Evolutionary conservation across 495 filamentous ascomycete species (phyloP).

Genomic region (Terfezia claveryi): DNA sequence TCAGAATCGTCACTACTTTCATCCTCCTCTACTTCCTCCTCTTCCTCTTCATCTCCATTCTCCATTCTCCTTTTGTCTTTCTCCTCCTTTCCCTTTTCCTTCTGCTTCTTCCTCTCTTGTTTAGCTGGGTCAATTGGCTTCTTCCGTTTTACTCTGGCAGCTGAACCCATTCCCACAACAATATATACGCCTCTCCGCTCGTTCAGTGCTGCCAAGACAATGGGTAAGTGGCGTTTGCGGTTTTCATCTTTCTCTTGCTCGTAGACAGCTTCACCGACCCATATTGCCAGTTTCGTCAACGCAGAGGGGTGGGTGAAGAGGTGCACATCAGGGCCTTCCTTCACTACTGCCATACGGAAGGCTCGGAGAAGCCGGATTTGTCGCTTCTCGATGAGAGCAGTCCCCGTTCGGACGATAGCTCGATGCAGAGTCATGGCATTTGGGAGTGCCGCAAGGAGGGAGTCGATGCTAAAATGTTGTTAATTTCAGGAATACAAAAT

Average conservation of each 20-base stretch:
- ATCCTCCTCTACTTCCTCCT: conserved; percentile 38
- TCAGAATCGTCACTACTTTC: conserved; percentile 40
- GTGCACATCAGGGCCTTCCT: conserved; percentile 72
- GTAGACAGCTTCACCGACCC: conserved; percentile 79
- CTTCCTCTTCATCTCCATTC: conserved; percentile 36
- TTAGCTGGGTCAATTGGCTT: conserved; percentile 38
- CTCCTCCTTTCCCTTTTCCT: conserved; percentile 34
- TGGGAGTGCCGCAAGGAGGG: conserved; percentile 53
- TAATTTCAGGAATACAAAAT: conserved; percentile 2
- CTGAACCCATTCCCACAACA: conserved; percentile 66
- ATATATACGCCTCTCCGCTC: conserved; percentile 75
- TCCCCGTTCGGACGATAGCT: conserved; percentile 84
- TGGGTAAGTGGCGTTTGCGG: conserved; percentile 52
- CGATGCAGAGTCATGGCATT: conserved; percentile 74
- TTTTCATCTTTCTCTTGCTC: conserved; percentile 62
- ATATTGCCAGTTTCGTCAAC: conserved; percentile 74
- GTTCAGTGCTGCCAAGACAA: conserved; percentile 76
- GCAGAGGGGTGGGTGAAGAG: conserved; percentile 84
- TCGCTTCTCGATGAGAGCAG: conserved; percentile 70
- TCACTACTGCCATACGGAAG: conserved; percentile 88
- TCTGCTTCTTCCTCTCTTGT: conserved; percentile 35
- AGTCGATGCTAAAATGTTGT: conserved; percentile 34
- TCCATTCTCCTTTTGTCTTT: conserved; percentile 39
- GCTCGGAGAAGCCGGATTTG: conserved; percentile 79
- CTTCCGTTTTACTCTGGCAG: conserved; percentile 33